These are phyloP conservation scores for Solanum pinnatisectum DNA, from an alignment of 257 asterid species.

Conservation along the genomic window DNA sequence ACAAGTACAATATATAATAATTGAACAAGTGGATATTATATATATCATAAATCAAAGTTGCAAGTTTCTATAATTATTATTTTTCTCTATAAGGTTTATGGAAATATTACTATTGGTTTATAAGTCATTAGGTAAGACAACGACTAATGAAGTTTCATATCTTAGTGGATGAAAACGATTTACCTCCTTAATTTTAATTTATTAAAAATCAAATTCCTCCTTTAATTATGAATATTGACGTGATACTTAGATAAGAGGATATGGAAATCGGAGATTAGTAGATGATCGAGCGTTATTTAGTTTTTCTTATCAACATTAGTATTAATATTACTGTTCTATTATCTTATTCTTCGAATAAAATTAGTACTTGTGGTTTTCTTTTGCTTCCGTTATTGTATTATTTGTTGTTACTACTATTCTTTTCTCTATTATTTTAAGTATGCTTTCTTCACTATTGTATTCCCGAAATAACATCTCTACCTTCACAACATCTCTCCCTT, in stretches of 20 bases:
- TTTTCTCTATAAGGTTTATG: neutral
- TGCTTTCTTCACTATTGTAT: neutral
- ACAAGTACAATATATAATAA: neutral
- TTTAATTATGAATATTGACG: neutral
- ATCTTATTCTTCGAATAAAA: neutral
- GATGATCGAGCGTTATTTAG: neutral
- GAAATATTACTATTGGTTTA: neutral
- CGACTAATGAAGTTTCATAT: neutral
- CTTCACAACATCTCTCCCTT: neutral
- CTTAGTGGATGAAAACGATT: neutral
- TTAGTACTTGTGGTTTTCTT: neutral
- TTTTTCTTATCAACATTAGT: neutral
- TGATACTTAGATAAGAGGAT: neutral
- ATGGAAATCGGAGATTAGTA: neutral
- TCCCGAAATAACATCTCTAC: neutral
- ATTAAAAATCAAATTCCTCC: neutral
- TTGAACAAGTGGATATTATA: neutral
- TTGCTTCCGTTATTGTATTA: neutral
- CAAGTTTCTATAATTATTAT: neutral
- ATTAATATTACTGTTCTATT: neutral
- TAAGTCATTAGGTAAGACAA: neutral
- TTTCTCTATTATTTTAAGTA: neutral
- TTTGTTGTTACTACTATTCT: neutral
- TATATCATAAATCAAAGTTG: neutral
- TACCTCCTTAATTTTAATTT: neutral